Evolutionary conservation across 2,329 filamentous ascomycete genomes (phyloP).

Genomic region (Ophiocordyceps camponoti-leonardi): DNA sequence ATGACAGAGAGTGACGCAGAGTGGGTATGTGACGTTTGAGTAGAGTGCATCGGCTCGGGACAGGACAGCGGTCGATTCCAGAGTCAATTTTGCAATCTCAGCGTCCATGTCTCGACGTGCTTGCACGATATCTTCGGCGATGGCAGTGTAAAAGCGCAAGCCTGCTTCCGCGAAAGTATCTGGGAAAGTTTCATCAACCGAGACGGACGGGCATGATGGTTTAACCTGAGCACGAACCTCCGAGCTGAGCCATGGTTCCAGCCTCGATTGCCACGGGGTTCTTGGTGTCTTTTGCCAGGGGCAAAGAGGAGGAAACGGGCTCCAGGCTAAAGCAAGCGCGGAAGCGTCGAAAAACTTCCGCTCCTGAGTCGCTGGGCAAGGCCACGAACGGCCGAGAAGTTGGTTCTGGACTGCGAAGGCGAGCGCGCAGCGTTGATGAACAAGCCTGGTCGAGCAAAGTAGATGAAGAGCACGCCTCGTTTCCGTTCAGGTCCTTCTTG

Average conservation of each 20-base stretch:
- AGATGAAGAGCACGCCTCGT: not conserved
- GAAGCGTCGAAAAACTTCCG: conserved; percentile 9
- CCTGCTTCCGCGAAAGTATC: conserved; percentile 10
- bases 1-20: conserved; percentile 15
- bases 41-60: conserved; percentile 10
- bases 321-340: conserved; percentile 6
- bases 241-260: conserved; percentile 5
- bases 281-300: not conserved
- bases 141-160: conserved; percentile 6
- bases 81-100: conserved; percentile 7
- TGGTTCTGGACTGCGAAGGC: conserved; percentile 10
- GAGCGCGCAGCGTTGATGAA: conserved; percentile 11
- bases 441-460: conserved; percentile 2
- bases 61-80: conserved; percentile 5
- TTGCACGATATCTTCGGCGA: conserved; percentile 6
- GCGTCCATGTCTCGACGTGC: conserved; percentile 8
- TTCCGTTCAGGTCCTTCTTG: not conserved
- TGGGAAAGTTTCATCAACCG: not conserved
- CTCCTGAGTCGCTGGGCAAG: conserved; percentile 1
- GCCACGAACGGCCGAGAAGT: not conserved
- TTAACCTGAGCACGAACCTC: conserved; percentile 3
- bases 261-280: not conserved
- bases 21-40: conserved; percentile 13
- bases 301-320: not conserved
- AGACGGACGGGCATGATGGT: not conserved